Evolutionary conservation across 164 flowering plant genomes (phyloP).

Genomic region (Vitis labrusca): DNA sequence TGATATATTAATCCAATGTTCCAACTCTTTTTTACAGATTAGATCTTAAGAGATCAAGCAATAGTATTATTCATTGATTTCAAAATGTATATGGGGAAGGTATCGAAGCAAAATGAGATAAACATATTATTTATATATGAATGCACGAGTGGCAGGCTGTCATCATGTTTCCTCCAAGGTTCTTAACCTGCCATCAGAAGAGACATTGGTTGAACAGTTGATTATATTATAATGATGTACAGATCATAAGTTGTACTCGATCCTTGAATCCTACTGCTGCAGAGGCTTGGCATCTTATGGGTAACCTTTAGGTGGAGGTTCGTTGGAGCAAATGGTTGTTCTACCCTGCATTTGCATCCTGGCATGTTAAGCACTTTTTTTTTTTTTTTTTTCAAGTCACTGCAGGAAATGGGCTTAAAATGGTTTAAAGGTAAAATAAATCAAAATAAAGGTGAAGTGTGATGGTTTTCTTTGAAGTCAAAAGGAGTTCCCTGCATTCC

Average conservation of each 20-base stretch:
- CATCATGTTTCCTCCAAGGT: neutral
- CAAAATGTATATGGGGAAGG: neutral
- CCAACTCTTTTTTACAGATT: neutral
- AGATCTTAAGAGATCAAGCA: neutral
- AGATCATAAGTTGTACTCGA: neutral
- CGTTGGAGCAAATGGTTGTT: too few species aligned
- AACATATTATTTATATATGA: neutral
- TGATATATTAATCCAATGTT: too few species aligned
- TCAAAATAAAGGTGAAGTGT: too few species aligned
- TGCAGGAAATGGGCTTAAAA: too few species aligned
- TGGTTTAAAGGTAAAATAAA: too few species aligned
- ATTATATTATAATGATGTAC: neutral
- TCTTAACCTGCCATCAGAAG: neutral
- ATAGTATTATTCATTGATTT: neutral
- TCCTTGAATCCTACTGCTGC: neutral
- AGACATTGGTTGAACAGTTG: neutral
- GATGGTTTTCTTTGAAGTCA: too few species aligned
- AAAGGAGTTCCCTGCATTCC: too few species aligned
- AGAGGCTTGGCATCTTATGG: neutral
- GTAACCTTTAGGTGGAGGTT: too few species aligned
- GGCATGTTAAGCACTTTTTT: too few species aligned
- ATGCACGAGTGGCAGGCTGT: constrained; percentile 17
- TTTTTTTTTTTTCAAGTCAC: too few species aligned
- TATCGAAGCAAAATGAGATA: neutral
- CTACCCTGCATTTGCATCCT: too few species aligned